phyloP scores from a whole-genome alignment of 148 eudicot species.

The Fagopyrum tataricum region DNA sequence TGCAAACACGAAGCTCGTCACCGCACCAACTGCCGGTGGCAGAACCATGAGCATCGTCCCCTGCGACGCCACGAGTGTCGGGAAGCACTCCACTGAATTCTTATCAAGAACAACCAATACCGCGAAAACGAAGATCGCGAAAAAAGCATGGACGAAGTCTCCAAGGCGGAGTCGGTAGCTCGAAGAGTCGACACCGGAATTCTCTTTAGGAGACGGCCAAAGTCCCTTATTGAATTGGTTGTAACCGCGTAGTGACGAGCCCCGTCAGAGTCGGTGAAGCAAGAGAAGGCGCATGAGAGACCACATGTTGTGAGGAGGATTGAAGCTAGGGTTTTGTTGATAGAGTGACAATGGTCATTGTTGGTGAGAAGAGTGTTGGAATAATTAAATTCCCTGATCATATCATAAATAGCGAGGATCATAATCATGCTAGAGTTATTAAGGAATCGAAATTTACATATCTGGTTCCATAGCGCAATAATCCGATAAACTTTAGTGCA shows the following conservation, averaged over 20 bases:
- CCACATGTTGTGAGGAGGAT: slow-evolving; percentile 26
- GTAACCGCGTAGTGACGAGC: slow-evolving; percentile 39
- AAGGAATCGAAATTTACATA: too few species aligned
- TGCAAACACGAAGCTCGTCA: slow-evolving; percentile 41
- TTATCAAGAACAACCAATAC: slow-evolving; percentile 52
- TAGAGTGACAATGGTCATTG: slow-evolving; percentile 37
- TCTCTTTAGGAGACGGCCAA: slow-evolving; percentile 25
- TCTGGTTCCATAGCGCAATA: too few species aligned
- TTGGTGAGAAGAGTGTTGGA: slow-evolving; percentile 49
- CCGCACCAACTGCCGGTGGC: slow-evolving; percentile 59
- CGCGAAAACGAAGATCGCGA: slow-evolving; percentile 45
- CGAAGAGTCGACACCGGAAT: slow-evolving; percentile 25
- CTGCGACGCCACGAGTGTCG: slow-evolving; percentile 35
- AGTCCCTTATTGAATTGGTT: slow-evolving; percentile 32
- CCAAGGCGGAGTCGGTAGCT: slow-evolving; percentile 37
- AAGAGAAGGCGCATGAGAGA: slow-evolving; percentile 39
- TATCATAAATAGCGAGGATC: too few species aligned
- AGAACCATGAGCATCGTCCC: slow-evolving; percentile 49
- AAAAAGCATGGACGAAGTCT: slow-evolving; percentile 64
- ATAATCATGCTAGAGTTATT: too few species aligned
- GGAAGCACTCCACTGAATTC: slow-evolving; percentile 55
- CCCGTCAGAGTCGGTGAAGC: slow-evolving; percentile 44
- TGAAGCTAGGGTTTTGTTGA: slow-evolving; percentile 37
- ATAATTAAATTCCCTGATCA: too few species aligned
- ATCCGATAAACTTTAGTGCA: too few species aligned